Base-by-base conservation (phyloP, 2,329 filamentous ascomycete genomes). In the Fusarium illudens region DNA sequence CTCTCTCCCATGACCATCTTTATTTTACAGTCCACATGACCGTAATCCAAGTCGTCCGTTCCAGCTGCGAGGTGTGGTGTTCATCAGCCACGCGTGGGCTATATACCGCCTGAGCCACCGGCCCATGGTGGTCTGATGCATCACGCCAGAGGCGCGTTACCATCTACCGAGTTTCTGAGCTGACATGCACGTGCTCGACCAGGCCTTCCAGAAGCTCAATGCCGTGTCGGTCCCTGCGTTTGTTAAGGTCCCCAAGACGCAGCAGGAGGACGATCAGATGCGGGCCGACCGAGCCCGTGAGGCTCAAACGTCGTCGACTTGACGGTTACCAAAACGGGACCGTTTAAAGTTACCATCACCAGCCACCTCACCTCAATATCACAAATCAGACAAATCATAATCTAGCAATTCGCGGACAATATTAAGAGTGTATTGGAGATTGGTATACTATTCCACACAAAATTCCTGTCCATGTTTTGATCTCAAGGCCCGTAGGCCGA, bases 401-500 rank as follows among this genome's bases (percentile, higher is more conserved):
- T 19, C 20, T n/a, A 44, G 25, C 15, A 4, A 36, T n/a, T 32
- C 27, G 20, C 54, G 48, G 48, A 58, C 36, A 46, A 66, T 46
- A 73, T 73, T 71, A 70, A 64, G 56, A 61, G 17, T 65, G 60
- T 73, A 73, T 73, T 72, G 69, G 68, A 72, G 67, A 71, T 61
- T 71, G 62, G 33, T 70, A 53, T 60, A 60, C 62, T 72, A 65
- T 73, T 58, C 50, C 62, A 62, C 32, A 60, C 54, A 55, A 49
- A 60, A 58, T 48, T 30, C 46, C 67, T 62, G 60, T 69, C 51
- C 46, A 57, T 11, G 33, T 64, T 68, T 64, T 71, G 51, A 54
- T 53, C 44, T 51, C 46, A 59, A 61, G 51, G 51, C 67, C 63
- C 61, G 22, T 68, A 51, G 61, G 62, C 58, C 39, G 33, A 56